phyloP scores from a whole-genome alignment of 129 eudicot species.

The Scalesia atractyloides region DNA sequence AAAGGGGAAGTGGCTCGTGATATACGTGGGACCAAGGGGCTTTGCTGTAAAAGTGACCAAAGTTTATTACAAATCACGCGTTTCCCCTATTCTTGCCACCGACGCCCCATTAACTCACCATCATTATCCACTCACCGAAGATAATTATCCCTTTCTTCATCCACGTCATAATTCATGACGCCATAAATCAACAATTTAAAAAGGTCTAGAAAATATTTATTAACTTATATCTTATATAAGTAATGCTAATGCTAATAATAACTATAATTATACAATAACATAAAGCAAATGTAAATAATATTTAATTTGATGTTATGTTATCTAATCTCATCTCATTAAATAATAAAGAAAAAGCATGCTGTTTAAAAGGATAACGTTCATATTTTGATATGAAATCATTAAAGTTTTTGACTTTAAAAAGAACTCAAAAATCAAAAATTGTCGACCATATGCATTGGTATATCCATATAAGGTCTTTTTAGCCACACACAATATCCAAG shows the following conservation, averaged over 20 bases:
- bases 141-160: constrained; percentile 2
- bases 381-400: neutral
- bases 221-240: too few species aligned
- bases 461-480: constrained; percentile 27
- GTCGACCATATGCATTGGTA: neutral
- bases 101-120: constrained; percentile 26
- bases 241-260: too few species aligned
- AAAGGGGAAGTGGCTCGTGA: constrained; percentile 33
- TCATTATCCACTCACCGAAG: constrained; percentile 30
- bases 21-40: constrained; percentile 13
- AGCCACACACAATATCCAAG: constrained; percentile 14
- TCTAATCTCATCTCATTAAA: too few species aligned
- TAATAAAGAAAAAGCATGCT: too few species aligned
- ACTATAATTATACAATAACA: too few species aligned
- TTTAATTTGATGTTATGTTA: too few species aligned
- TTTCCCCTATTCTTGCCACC: constrained; percentile 34
- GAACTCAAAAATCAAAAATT: neutral
- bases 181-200: neutral
- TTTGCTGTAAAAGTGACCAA: constrained; percentile 36
- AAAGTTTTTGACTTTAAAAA: neutral
- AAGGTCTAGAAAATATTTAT: too few species aligned
- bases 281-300: too few species aligned
- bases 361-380: too few species aligned
- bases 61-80: constrained; percentile 41
- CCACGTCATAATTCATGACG: constrained; percentile 30